phyloP scores from a whole-genome alignment of 192 early-diverging fungal genomes.

The Geranomyces variabilis region DNA sequence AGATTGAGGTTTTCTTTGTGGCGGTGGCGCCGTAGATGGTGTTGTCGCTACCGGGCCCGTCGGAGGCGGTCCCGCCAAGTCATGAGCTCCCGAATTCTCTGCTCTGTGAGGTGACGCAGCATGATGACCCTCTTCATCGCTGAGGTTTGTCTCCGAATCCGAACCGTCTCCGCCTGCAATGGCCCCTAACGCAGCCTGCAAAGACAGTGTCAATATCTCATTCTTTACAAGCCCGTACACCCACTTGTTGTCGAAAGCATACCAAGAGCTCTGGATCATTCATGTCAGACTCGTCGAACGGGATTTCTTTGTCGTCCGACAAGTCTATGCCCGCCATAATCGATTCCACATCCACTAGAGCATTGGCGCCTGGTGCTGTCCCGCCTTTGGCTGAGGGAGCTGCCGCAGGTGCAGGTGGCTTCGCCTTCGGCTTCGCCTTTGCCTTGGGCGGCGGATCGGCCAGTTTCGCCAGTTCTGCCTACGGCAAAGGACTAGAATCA shows the following conservation, averaged over 20 bases:
- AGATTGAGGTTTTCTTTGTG: no score
- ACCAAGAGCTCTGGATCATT: slow-evolving; percentile 76
- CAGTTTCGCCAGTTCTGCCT: neutral
- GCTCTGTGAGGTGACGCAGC: no score
- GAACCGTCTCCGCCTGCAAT: neutral
- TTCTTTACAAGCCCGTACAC: neutral
- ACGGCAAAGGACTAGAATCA: neutral
- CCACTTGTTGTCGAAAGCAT: slow-evolving; percentile 20
- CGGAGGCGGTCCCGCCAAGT: no score
- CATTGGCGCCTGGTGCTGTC: neutral
- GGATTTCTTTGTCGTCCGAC: slow-evolving; percentile 59
- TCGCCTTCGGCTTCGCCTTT: slow-evolving; percentile 17
- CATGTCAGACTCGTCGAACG: slow-evolving; percentile 73
- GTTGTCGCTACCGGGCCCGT: no score
- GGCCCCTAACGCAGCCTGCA: neutral
- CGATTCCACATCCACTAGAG: neutral
- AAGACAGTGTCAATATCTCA: neutral
- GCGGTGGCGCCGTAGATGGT: no score
- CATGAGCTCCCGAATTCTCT: no score
- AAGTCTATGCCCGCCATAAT: slow-evolving; percentile 3
- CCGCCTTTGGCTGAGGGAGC: neutral
- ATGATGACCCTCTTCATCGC: no score
- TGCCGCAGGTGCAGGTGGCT: neutral
- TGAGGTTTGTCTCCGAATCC: no score
- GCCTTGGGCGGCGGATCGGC: neutral